Conservation (phyloP, 495 filamentous ascomycete species). For the Penicillium turbatum region DNA sequence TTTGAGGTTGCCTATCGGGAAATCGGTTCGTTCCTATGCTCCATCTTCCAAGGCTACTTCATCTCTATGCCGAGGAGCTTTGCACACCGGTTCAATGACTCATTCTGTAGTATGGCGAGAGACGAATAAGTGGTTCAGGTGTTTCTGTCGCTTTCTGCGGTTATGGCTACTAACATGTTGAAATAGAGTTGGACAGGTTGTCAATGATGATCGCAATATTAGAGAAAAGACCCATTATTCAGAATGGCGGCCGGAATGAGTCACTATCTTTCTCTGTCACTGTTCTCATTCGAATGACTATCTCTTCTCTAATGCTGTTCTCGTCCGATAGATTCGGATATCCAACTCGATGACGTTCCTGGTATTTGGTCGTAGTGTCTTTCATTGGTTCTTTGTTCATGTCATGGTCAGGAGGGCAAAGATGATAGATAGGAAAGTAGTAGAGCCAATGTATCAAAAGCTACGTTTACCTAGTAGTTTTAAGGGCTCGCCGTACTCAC, state of each 20-base stretch:
- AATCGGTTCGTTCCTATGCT: background rate
- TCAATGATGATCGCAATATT: conserved; percentile 1
- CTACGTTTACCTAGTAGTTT: no score
- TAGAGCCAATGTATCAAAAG: no score
- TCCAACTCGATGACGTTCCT: background rate
- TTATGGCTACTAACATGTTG: background rate
- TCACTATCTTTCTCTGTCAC: background rate
- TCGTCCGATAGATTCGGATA: background rate
- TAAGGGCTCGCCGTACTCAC: no score
- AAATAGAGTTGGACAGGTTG: background rate
- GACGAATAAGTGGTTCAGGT: background rate
- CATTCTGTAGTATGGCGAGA: background rate
- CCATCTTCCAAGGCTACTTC: background rate
- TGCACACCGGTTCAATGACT: conserved; percentile 5
- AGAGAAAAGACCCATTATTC: background rate
- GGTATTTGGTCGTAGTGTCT: background rate
- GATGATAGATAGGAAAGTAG: no score
- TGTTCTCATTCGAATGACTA: background rate
- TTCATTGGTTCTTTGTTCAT: no score
- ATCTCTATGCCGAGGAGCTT: background rate
- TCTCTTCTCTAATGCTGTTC: background rate
- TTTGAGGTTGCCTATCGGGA: background rate
- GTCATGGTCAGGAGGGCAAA: no score
- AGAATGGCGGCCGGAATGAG: background rate
- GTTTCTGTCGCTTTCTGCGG: conserved; percentile 3